Conservation (phyloP, 257 asterid species). For the Solanum chiquidenum region DNA sequence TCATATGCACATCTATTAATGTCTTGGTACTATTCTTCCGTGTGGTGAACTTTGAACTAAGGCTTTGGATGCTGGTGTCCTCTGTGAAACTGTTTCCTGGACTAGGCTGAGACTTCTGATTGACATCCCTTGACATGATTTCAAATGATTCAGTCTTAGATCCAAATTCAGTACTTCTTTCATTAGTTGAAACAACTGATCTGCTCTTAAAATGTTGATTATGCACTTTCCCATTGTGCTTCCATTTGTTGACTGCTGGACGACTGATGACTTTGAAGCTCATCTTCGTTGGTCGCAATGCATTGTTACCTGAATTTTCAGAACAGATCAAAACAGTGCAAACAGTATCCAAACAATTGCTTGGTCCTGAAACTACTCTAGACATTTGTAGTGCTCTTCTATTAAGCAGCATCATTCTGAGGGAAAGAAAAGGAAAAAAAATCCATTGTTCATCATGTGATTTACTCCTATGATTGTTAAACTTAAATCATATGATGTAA, state of each 20-base stretch:
- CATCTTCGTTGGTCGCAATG: background rate
- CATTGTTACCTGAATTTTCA: background rate
- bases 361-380: background rate
- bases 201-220: background rate
- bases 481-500: background rate
- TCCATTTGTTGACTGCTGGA: background rate
- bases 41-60: background rate
- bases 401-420: background rate
- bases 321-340: background rate
- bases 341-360: background rate
- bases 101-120: background rate
- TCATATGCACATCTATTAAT: conserved; percentile 39
- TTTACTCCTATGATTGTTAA: background rate
- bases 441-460: background rate
- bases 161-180: background rate
- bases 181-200: conserved; percentile 1
- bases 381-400: background rate
- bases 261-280: conserved; percentile 11
- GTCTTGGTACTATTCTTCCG: background rate
- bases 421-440: background rate
- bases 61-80: background rate
- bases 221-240: conserved; percentile 1
- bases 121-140: conserved; percentile 2
- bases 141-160: background rate
- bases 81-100: background rate